These are phyloP conservation scores for Triangularia setosa DNA, from an alignment of 2,329 filamentous ascomycete species.

Conservation along the genomic window DNA sequence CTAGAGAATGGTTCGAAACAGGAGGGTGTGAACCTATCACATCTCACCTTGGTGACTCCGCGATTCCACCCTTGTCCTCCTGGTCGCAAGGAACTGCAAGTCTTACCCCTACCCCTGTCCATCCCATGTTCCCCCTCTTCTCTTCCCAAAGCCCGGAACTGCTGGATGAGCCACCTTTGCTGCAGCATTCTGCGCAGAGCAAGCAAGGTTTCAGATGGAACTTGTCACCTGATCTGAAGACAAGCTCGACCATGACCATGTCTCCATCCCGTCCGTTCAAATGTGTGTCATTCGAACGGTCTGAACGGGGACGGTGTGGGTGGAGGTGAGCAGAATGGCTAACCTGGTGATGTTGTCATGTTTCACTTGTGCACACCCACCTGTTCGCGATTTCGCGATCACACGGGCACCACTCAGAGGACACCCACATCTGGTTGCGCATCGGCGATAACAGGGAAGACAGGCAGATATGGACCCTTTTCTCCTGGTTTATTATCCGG, in stretches of 20 bases:
- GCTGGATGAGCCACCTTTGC: not conserved
- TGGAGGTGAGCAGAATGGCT: not conserved
- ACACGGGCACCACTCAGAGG: not conserved
- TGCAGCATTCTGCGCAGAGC: not conserved
- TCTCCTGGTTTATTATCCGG: not conserved
- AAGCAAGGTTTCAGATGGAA: not conserved
- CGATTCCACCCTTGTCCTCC: not conserved
- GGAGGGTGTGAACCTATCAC: slow-evolving; percentile 5
- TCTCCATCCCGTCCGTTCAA: not conserved
- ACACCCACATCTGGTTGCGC: not conserved
- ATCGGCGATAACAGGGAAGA: not conserved
- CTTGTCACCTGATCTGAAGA: not conserved
- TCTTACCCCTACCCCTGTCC: not conserved
- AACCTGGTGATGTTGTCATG: not conserved
- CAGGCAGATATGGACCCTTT: not conserved
- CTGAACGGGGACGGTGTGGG: not conserved
- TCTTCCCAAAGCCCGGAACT: not conserved
- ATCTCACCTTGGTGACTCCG: not conserved
- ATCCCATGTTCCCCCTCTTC: not conserved
- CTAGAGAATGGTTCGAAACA: not conserved
- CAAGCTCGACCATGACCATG: not conserved
- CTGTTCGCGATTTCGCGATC: not conserved
- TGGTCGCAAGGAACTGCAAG: not conserved
- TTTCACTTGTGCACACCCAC: not conserved
- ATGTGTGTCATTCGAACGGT: not conserved